phyloP scores from a whole-genome alignment of 1,284 basidiomycete species.

The Taiwanofungus camphoratus region DNA sequence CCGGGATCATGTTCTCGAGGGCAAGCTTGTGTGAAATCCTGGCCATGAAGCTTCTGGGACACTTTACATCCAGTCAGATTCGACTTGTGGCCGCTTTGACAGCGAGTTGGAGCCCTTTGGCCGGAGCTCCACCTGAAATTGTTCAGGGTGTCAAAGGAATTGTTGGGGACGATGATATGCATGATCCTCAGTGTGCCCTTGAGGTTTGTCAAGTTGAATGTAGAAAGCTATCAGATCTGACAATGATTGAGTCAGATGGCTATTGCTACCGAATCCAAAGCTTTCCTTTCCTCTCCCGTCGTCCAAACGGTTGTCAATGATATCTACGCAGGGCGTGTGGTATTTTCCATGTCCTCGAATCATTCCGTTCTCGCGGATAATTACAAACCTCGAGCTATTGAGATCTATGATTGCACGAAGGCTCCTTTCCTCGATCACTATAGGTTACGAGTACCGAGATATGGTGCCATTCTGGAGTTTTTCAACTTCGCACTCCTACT shows the following conservation, averaged over 20 bases:
- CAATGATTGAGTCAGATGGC: slow-evolving; percentile 55
- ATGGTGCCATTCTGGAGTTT: slow-evolving; percentile 76
- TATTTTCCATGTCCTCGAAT: slow-evolving; percentile 59
- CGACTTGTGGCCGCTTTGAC: slow-evolving; percentile 73
- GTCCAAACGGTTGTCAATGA: slow-evolving; percentile 81
- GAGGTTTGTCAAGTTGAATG: slow-evolving; percentile 47
- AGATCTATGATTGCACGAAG: slow-evolving; percentile 67
- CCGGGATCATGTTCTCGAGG: slow-evolving; percentile 64
- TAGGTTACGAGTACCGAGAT: slow-evolving; percentile 78
- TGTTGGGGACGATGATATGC: slow-evolving; percentile 48
- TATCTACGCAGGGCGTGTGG: slow-evolving; percentile 69
- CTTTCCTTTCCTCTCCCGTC: slow-evolving; percentile 73
- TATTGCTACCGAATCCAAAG: slow-evolving; percentile 75
- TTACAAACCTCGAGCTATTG: slow-evolving; percentile 73
- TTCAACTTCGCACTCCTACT: slow-evolving; percentile 67
- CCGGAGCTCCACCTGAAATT: slow-evolving; percentile 68
- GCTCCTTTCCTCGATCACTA: slow-evolving; percentile 84
- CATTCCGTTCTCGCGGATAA: slow-evolving; percentile 80
- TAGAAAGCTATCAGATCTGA: background rate
- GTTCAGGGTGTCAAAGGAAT: slow-evolving; percentile 55
- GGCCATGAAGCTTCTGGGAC: slow-evolving; percentile 78
- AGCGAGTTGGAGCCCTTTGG: slow-evolving; percentile 73
- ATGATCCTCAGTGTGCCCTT: slow-evolving; percentile 69
- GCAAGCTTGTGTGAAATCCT: slow-evolving; percentile 79
- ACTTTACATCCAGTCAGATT: slow-evolving; percentile 68